phyloP scores from a whole-genome alignment of 2,329 filamentous ascomycete species.

The Epichloe gansuensis region DNA sequence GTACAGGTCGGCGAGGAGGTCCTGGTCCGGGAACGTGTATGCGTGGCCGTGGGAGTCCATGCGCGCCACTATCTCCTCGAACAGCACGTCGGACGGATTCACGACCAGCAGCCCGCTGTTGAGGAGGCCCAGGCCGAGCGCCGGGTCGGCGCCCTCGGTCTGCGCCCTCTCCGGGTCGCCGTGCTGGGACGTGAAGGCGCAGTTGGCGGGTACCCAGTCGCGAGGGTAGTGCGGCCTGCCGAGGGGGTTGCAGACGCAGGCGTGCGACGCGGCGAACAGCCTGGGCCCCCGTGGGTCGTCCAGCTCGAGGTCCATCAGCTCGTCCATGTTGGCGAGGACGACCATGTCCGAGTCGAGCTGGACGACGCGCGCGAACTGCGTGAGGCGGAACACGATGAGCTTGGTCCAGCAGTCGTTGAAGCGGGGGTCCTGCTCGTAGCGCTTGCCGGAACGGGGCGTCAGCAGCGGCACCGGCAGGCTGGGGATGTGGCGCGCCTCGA shows the following conservation, averaged over 20 bases:
- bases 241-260: conserved; percentile 76
- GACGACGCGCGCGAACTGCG: conserved; percentile 66
- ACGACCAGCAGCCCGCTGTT: conserved; percentile 47
- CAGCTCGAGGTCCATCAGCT: conserved; percentile 72
- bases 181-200: conserved; percentile 45
- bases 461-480: conserved; percentile 61
- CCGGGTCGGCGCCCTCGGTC: conserved; percentile 29
- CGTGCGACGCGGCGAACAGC: conserved; percentile 70
- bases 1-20: conserved; percentile 42
- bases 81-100: conserved; percentile 35
- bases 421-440: conserved; percentile 65
- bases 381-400: conserved; percentile 63
- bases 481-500: conserved; percentile 56
- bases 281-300: conserved; percentile 26
- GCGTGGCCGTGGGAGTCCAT: conserved; percentile 33
- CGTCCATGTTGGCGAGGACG: conserved; percentile 74
- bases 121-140: conserved; percentile 25
- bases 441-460: conserved; percentile 48
- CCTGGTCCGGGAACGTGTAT: conserved; percentile 49
- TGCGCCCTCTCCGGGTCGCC: conserved; percentile 32
- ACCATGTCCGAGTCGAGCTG: conserved; percentile 87
- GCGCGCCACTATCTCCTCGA: conserved; percentile 35
- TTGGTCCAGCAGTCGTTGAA: conserved; percentile 91
- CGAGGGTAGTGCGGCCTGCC: conserved; percentile 65
- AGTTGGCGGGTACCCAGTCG: conserved; percentile 49